phyloP scores from a whole-genome alignment of 192 early-diverging fungal species.

The Obelidium mucronatum region DNA sequence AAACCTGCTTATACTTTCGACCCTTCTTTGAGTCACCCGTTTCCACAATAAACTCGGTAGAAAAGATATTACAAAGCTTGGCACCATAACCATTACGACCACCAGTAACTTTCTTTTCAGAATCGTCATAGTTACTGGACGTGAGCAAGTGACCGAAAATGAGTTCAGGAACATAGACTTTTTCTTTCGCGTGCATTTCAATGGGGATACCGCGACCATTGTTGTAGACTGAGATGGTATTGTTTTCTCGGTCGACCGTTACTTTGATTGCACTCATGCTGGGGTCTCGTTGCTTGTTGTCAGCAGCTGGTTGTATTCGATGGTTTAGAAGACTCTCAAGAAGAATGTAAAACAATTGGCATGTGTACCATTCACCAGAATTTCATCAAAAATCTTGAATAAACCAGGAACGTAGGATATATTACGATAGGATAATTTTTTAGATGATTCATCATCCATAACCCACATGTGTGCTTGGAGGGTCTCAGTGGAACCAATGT shows the following conservation, averaged over 20 bases:
- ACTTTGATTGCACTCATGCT: slow-evolving; percentile 88
- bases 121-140: slow-evolving; percentile 96
- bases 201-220: slow-evolving; percentile 95
- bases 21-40: slow-evolving; percentile 78
- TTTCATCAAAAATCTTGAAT: slow-evolving; percentile 99
- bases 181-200: slow-evolving; percentile 88
- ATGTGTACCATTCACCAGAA: slow-evolving; percentile 83
- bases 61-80: slow-evolving; percentile 98
- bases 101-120: slow-evolving; percentile 93
- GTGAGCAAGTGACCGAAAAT: slow-evolving; percentile 98
- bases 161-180: slow-evolving; percentile 93
- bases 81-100: slow-evolving; percentile 89
- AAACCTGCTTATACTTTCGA: slow-evolving; percentile 81
- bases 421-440: slow-evolving; percentile 62
- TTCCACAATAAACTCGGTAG: slow-evolving; percentile 92
- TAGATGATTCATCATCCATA: slow-evolving; percentile 64
- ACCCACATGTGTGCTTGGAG: slow-evolving; percentile 88
- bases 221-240: slow-evolving; percentile 87
- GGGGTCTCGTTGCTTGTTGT: slow-evolving; percentile 93
- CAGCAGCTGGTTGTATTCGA: slow-evolving; percentile 59
- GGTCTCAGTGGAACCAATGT: slow-evolving; percentile 92
- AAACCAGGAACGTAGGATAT: slow-evolving; percentile 84
- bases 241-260: slow-evolving; percentile 81
- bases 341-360: neutral
- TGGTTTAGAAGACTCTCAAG: neutral